These are phyloP conservation scores for Macadamia tetraphylla DNA, from an alignment of 164 flowering plant genomes.

Conservation along the genomic window DNA sequence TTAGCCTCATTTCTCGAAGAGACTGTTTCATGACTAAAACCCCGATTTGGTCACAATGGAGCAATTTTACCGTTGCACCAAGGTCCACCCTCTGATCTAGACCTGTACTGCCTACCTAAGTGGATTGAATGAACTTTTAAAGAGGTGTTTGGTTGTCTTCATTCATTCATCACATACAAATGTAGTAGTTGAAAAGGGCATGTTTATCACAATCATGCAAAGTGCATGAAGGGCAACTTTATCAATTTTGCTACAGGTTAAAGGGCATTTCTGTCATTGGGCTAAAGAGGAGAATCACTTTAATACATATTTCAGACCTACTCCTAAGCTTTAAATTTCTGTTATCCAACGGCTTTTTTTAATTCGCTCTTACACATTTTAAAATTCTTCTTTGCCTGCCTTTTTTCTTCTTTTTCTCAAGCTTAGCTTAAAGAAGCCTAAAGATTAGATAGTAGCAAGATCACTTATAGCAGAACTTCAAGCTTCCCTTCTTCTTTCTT, in stretches of 20 bases:
- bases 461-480: constrained; percentile 9
- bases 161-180: no score
- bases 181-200: no score
- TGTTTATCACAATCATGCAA: no score
- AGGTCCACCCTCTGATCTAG: no score
- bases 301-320: constrained; percentile 29
- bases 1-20: no score
- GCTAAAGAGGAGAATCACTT: constrained; percentile 37
- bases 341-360: constrained; percentile 54
- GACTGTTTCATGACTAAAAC: no score
- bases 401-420: constrained; percentile 12
- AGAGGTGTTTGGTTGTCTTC: no score
- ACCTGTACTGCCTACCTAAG: no score
- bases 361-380: constrained; percentile 3
- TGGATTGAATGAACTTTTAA: no score
- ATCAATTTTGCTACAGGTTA: constrained; percentile 30
- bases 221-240: not conserved
- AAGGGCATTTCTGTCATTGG: constrained; percentile 55
- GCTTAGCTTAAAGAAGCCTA: constrained; percentile 15
- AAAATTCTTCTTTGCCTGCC: constrained; percentile 11
- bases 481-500: constrained; percentile 10
- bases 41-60: no score
- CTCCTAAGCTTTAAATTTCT: constrained; percentile 56
- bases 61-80: no score
- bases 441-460: constrained; percentile 3